Base-by-base conservation (phyloP, 208 protist genomes). In the Acanthamoeba healyi region DNA sequence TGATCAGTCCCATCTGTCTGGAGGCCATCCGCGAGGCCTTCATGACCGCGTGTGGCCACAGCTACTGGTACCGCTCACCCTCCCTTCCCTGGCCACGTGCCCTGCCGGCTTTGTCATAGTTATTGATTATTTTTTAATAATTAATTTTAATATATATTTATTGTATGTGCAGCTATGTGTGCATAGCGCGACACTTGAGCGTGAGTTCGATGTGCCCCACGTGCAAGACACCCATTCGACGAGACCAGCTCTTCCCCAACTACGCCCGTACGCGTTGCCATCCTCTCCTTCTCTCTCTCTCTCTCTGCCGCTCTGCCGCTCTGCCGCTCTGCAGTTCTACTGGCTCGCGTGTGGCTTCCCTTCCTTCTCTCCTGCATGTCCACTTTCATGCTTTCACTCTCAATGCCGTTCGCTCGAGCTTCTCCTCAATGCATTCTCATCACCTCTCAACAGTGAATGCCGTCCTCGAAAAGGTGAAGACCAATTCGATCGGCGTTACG, bases 241-340 rank as follows among this genome's bases (percentile, higher is more conserved):
- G 56, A 74, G 84, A 91, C 38, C 84, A 91, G 15, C 58, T 91
- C 19, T 91, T 91, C n/a, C 84, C 84, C 84, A 91, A 91, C 84
- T 91, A 74, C 34, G 38, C 84, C 10, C 24, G 84, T 70, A 91
- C 74, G 42, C 9, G 32, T 12, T 2, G 9, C 63, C 29, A 32
- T 17, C 32, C 7, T 38, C 74, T 2, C 42, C 12, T 38, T 84
- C 38, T 56, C 40, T 26, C 29, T 56, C 58, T 26, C 6, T 36
- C 34, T 26, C 32, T 26, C 34, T 3, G 4, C 0, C 12, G 26
- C 34, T 46, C 0, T 87, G 14, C 72, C 42, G 29, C 34, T 46
- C 72, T 54, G 26, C n/a, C n/a, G n/a, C n/a, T n/a, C n/a, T n/a
- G n/a, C n/a, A n/a, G n/a, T n/a, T n/a, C n/a, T n/a, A 82, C 72